A percentile compares a stretch with the other conserved stretches of the same genome.
Conservation (phyloP, 2,329 filamentous ascomycete genomes). For the Colletotrichum orbiculare region DNA sequence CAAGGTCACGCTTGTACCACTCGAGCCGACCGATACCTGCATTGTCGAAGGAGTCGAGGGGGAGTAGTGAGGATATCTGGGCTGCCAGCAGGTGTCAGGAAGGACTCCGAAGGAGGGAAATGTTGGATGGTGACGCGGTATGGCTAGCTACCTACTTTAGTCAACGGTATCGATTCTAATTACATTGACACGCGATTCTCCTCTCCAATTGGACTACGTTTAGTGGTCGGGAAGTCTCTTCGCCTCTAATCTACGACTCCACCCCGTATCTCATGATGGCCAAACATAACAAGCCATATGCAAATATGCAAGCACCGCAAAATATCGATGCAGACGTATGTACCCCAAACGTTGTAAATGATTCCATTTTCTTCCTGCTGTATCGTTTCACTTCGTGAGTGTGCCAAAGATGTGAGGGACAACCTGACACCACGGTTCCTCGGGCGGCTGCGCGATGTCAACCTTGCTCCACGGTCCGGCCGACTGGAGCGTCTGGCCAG, state of each 20-base stretch:
- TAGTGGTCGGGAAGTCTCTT: too few relatives aligned
- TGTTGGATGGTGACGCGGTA: slow-evolving; percentile 6
- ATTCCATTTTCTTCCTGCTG: neutral
- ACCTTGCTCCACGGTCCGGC: slow-evolving; percentile 63
- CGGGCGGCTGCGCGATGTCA: slow-evolving; percentile 55
- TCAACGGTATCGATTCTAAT: neutral
- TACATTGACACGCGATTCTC: neutral
- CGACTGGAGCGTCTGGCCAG: slow-evolving; percentile 56
- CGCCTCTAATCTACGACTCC: too few relatives aligned
- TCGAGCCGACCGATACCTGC: too few relatives aligned
- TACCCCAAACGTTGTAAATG: neutral
- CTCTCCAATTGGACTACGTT: neutral
- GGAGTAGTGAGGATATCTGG: too few relatives aligned
- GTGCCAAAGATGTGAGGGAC: slow-evolving; percentile 64
- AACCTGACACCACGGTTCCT: slow-evolving; percentile 54
- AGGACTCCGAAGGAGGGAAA: too few relatives aligned
- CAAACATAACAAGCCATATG: too few relatives aligned
- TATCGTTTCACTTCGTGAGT: slow-evolving; percentile 58
- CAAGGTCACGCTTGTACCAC: too few relatives aligned
- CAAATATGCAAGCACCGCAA: neutral
- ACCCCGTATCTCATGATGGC: too few relatives aligned
- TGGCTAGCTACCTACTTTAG: slow-evolving; percentile 19
- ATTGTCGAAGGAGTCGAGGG: too few relatives aligned
- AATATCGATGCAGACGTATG: neutral
- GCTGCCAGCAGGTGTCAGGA: too few relatives aligned